These are phyloP conservation scores for Monilinia fructigena DNA, from an alignment of 2,329 filamentous ascomycete species.

Conservation along the genomic window DNA sequence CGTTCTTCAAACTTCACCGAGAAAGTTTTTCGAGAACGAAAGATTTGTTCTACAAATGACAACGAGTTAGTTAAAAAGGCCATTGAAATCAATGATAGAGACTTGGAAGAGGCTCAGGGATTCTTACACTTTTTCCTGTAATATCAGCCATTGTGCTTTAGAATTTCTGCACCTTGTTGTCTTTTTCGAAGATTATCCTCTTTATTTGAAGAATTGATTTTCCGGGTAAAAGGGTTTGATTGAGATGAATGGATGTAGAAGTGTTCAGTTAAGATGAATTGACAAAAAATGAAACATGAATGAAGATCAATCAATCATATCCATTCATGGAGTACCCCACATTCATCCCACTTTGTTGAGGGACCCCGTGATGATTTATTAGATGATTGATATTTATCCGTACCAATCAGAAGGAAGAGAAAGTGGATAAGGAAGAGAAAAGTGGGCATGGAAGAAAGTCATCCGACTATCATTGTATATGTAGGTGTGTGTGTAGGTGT, in stretches of 20 bases:
- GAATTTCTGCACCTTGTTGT: not conserved
- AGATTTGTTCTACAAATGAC: constrained; percentile 40
- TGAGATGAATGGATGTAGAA: not conserved
- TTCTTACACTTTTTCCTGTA: constrained; percentile 28
- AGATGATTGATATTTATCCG: constrained; percentile 31
- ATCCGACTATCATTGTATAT: not conserved
- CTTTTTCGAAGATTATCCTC: not conserved
- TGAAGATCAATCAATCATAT: no score
- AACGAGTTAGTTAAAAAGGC: constrained; percentile 19
- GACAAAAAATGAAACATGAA: no score
- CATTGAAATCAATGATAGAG: no score
- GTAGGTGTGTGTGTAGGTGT: no score
- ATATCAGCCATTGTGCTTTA: constrained; percentile 25
- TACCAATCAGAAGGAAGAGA: constrained; percentile 29
- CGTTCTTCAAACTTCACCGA: constrained; percentile 40
- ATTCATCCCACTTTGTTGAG: constrained; percentile 26
- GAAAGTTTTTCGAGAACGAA: constrained; percentile 42
- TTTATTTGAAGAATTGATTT: not conserved
- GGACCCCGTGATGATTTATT: constrained; percentile 21
- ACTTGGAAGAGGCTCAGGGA: not conserved
- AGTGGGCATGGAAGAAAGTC: not conserved
- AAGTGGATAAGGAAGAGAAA: no score
- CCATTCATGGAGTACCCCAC: no score
- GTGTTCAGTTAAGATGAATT: no score
- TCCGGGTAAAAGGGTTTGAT: not conserved